phyloP scores from a whole-genome alignment of 1,139 yeast genomes.

The Candida tetrigidarum region DNA sequence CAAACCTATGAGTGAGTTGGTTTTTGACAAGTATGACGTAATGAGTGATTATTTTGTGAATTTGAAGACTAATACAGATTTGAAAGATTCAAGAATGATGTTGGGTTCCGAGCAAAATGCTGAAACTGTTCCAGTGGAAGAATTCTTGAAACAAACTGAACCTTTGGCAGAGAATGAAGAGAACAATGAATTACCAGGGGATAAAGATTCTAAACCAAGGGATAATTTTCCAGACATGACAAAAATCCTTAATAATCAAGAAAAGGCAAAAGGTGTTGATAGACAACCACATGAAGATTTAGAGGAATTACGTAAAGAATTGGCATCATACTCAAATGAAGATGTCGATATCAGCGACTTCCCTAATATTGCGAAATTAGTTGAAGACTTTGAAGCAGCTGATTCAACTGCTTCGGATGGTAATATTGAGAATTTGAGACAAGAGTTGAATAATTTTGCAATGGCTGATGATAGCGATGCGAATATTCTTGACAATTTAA shows the following conservation, averaged over 20 bases:
- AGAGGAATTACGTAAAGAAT: constrained; percentile 21
- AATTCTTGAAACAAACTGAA: background rate
- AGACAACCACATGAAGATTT: constrained; percentile 9
- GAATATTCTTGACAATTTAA: background rate
- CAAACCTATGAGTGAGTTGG: constrained; percentile 11
- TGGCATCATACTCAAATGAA: constrained; percentile 26
- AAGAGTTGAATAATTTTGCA: constrained; percentile 5
- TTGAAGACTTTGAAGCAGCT: constrained; percentile 13
- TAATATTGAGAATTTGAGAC: constrained; percentile 12
- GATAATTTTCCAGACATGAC: constrained; percentile 9
- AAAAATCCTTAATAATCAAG: constrained; percentile 9
- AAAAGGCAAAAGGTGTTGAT: constrained; percentile 7
- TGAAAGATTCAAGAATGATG: constrained; percentile 10
- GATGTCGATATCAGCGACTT: constrained; percentile 21
- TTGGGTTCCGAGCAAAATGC: background rate
- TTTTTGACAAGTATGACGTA: constrained; percentile 16
- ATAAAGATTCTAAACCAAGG: background rate
- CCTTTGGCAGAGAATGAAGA: constrained; percentile 2
- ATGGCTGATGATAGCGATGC: background rate
- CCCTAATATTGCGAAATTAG: constrained; percentile 14
- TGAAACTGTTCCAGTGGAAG: background rate
- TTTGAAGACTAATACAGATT: constrained; percentile 7
- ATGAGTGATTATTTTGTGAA: constrained; percentile 13
- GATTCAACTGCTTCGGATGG: constrained; percentile 9
- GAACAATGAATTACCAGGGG: background rate